Percentiles rank a stretch among this genome's conserved stretches.
phyloP scores from a whole-genome alignment of 1,284 basidiomycete genomes.

The Farysia itapuensis region DNA sequence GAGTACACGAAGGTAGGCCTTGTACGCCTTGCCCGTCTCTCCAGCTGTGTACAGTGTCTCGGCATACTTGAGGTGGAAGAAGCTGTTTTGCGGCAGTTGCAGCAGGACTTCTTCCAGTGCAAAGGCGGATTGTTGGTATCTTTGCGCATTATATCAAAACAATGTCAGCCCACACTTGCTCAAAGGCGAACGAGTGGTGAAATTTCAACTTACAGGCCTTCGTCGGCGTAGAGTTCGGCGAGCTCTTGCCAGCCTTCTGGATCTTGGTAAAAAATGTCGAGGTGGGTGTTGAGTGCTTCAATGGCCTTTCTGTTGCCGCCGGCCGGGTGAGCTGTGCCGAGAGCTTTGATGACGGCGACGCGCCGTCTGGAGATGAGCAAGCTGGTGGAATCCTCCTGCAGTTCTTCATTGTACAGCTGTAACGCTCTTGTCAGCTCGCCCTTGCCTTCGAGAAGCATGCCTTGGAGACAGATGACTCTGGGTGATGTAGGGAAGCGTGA shows the following conservation, averaged over 20 bases:
- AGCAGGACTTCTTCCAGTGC: conserved; percentile 78
- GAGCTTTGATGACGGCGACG: conserved; percentile 67
- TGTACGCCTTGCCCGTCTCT: conserved; percentile 63
- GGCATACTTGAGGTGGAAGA: conserved; percentile 77
- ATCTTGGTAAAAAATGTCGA: conserved; percentile 92
- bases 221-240: conserved; percentile 80
- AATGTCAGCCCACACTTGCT: no score
- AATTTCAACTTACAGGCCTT: conserved; percentile 69
- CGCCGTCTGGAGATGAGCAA: conserved; percentile 78
- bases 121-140: conserved; percentile 70
- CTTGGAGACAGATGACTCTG: conserved; percentile 78
- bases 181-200: neutral
- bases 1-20: conserved; percentile 50
- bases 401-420: conserved; percentile 70
- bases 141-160: no score
- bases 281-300: conserved; percentile 73
- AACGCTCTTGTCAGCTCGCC: conserved; percentile 65
- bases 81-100: conserved; percentile 80
- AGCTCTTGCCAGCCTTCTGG: conserved; percentile 89
- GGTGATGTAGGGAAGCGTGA: conserved; percentile 78
- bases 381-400: conserved; percentile 74
- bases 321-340: conserved; percentile 3
- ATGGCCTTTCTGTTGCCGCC: conserved; percentile 66
- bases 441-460: conserved; percentile 79
- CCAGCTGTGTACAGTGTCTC: conserved; percentile 81